These are phyloP conservation scores for Talaromyces sp. DNA, from an alignment of 2,329 filamentous ascomycete species.

Conservation along the genomic window DNA sequence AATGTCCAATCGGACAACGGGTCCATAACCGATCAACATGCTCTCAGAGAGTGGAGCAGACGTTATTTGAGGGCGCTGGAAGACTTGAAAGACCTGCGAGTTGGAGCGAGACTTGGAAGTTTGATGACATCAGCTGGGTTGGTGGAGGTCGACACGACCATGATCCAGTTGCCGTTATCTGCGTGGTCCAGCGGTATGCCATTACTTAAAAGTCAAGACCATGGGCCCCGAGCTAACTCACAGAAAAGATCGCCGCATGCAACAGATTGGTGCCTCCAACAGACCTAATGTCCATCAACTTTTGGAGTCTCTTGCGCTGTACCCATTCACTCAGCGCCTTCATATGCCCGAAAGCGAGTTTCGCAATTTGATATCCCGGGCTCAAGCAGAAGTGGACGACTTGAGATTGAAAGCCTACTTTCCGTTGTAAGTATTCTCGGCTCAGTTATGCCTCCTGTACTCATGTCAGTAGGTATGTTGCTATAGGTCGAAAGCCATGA, in stretches of 20 bases:
- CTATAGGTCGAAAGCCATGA: slow-evolving; percentile 36
- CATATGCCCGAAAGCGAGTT: slow-evolving; percentile 37
- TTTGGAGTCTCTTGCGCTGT: slow-evolving; percentile 37
- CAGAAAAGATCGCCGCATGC: slow-evolving; percentile 34
- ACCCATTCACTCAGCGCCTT: slow-evolving; percentile 40
- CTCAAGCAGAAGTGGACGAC: slow-evolving; percentile 34
- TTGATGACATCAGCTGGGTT: slow-evolving; percentile 61
- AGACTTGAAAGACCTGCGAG: slow-evolving; percentile 61
- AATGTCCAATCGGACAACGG: slow-evolving; percentile 84
- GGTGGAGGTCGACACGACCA: slow-evolving; percentile 59
- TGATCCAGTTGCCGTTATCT: slow-evolving; percentile 65
- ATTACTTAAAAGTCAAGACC: slow-evolving; percentile 16
- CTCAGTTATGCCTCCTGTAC: slow-evolving; percentile 14
- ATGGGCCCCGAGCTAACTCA: not conserved
- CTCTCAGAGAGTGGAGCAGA: slow-evolving; percentile 61
- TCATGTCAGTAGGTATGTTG: slow-evolving; percentile 32
- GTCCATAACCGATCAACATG: slow-evolving; percentile 62
- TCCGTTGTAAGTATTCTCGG: slow-evolving; percentile 32
- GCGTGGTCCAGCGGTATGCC: slow-evolving; percentile 62
- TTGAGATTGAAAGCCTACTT: slow-evolving; percentile 40
- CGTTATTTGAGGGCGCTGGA: slow-evolving; percentile 59
- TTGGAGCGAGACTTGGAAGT: slow-evolving; percentile 55
- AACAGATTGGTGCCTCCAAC: slow-evolving; percentile 38
- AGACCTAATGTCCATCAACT: slow-evolving; percentile 31
- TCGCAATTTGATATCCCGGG: slow-evolving; percentile 30